A percentile compares a stretch with the other conserved stretches of the same genome.
Evolutionary conservation across 345 rosid genomes (phyloP).

Genomic region (Theobroma cacao): DNA sequence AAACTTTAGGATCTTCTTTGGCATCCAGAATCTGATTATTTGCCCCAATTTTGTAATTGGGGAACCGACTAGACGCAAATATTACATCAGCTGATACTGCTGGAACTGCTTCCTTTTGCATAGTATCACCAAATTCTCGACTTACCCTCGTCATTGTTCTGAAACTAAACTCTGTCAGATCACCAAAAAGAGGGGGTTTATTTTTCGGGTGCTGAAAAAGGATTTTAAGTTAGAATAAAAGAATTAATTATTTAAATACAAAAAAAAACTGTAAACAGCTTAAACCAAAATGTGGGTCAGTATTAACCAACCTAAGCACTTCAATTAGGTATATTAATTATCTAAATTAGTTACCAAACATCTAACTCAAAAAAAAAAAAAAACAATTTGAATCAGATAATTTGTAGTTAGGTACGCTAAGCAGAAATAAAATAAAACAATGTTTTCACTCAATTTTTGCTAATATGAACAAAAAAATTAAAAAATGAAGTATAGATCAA

Average conservation of each 20-base stretch:
- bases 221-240: conserved; percentile 13
- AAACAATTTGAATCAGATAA: background rate
- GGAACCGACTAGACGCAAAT: conserved; percentile 84
- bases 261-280: conserved; percentile 1
- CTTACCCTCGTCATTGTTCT: conserved; percentile 64
- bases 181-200: background rate
- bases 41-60: conserved; percentile 74
- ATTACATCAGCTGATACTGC: conserved; percentile 83
- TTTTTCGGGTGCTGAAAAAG: background rate
- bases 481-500: background rate
- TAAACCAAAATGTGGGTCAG: conserved; percentile 19
- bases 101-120: conserved; percentile 61
- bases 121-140: conserved; percentile 62
- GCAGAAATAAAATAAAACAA: background rate
- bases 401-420: background rate
- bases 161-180: conserved; percentile 14
- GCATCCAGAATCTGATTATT: conserved; percentile 71
- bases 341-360: background rate
- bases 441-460: background rate
- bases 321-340: background rate
- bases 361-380: background rate
- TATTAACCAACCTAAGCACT: conserved; percentile 15
- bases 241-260: background rate
- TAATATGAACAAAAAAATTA: background rate
- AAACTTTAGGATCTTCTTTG: conserved; percentile 69